Base-by-base conservation (phyloP, 2,329 filamentous ascomycete species). In the Sarocladium brachiariae region DNA sequence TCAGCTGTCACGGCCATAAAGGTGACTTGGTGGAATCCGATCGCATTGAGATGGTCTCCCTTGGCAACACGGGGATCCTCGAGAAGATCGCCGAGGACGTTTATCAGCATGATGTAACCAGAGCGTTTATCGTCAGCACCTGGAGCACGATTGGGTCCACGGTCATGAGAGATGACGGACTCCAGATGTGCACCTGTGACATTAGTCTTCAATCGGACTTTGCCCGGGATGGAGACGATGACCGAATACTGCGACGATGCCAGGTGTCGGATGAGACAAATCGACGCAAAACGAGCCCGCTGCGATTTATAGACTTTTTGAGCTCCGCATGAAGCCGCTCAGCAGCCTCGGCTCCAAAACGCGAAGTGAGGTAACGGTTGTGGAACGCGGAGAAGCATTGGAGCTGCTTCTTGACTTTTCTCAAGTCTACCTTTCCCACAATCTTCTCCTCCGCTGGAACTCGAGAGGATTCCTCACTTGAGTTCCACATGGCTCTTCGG, bases 21-120 rank as follows among this genome's bases (percentile, higher is more conserved):
- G 64, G 2, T 75, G 74, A 2, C 67, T 72, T 59, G 77, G 60
- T 77, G 74, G 57, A 76, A 77, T 59, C 77, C 75, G 31, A 77
- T 65, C 1, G 74, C 75, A 59, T 76, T 70, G 30, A 64, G 63
- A 41, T 65, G 73, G n/a, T 64, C 59, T 10, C 67, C 62, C 38
- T 64, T 63, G 13, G 72, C 69, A 30, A 55, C 53, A n/a, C 51
- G 51, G 7, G 53, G 51, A 8, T 59, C 59, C 0, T 56, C 53
- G 1, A 58, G 54, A 1, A 77, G 65, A 1, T 73, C 65, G 24
- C 72, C 65, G 6, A 77, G 64, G 2, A 74, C 67, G 50, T 75
- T 71, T 4, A 77, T 65, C 9, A 75, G 62, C 31, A 69, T 68
- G 24, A 75, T 68, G 2, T 67, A 65, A 3, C 71, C 73, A 13